phyloP scores from a whole-genome alignment of 2,329 filamentous ascomycete species.

The Aspergillus nomiae region DNA sequence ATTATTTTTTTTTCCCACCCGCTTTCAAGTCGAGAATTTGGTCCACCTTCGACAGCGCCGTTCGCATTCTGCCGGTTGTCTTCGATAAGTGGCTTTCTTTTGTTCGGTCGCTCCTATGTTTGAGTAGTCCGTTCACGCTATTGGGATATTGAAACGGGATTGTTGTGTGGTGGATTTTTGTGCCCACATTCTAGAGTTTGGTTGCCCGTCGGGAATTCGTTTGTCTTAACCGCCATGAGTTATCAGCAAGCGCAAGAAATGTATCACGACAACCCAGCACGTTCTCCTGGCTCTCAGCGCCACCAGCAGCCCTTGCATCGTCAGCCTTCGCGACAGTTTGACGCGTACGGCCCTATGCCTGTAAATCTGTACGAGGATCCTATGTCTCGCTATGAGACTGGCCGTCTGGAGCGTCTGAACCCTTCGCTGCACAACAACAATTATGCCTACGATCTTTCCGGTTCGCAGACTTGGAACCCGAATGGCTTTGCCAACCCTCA shows the following conservation, averaged over 20 bases:
- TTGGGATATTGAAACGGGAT: constrained; percentile 25
- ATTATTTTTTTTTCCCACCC: not conserved
- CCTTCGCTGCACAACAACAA: constrained; percentile 59
- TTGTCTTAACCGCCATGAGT: constrained; percentile 32
- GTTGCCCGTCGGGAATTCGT: constrained; percentile 27
- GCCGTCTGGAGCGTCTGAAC: constrained; percentile 58
- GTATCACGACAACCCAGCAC: constrained; percentile 74
- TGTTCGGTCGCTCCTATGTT: constrained; percentile 34
- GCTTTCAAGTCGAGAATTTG: constrained; percentile 6
- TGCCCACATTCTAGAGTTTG: constrained; percentile 35
- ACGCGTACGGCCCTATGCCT: constrained; percentile 69
- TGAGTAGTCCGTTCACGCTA: constrained; percentile 28
- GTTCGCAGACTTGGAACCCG: constrained; percentile 80
- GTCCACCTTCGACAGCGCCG: constrained; percentile 14
- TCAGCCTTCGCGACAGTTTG: constrained; percentile 76
- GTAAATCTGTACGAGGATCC: constrained; percentile 73
- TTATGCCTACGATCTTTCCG: constrained; percentile 69
- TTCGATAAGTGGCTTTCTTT: constrained; percentile 7
- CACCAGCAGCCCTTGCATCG: constrained; percentile 67
- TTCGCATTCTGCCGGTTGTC: constrained; percentile 11
- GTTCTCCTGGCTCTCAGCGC: constrained; percentile 74
- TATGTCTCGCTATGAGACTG: constrained; percentile 59
- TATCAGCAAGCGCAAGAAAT: constrained; percentile 46
- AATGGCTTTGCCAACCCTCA: constrained; percentile 68
- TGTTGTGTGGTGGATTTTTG: constrained; percentile 32